phyloP scores from a whole-genome alignment of 116 monocot species.

The Iris pallida region DNA sequence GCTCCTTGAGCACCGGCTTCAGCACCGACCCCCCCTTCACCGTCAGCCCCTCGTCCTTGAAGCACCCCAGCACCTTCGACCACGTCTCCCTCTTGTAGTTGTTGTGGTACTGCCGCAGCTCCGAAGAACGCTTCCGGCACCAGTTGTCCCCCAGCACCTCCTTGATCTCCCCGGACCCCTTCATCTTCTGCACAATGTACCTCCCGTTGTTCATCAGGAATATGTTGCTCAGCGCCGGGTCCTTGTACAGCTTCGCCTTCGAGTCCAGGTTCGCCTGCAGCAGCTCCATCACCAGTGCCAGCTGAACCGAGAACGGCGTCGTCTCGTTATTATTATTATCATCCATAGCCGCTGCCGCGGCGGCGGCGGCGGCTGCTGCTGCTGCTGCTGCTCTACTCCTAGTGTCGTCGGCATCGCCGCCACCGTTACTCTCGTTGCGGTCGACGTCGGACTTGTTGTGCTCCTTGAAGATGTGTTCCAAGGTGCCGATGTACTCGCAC shows the following conservation, averaged over 20 bases:
- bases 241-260: constrained; percentile 66
- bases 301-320: constrained; percentile 41
- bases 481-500: constrained; percentile 55
- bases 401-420: background rate
- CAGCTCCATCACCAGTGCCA: constrained; percentile 56
- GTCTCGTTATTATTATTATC: too few relatives aligned
- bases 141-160: constrained; percentile 47
- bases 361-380: background rate
- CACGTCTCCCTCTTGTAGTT: constrained; percentile 72
- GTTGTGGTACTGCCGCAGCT: constrained; percentile 68
- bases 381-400: background rate
- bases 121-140: constrained; percentile 54
- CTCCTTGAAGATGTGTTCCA: constrained; percentile 59
- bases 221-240: constrained; percentile 48
- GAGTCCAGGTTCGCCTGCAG: constrained; percentile 57
- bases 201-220: constrained; percentile 92
- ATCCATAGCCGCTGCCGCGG: too few relatives aligned
- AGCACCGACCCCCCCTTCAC: constrained; percentile 30
- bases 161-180: constrained; percentile 51
- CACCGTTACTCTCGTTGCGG: background rate
- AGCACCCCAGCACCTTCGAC: constrained; percentile 48
- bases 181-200: constrained; percentile 81
- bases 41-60: constrained; percentile 53
- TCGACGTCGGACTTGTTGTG: constrained; percentile 1
- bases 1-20: constrained; percentile 65